Evolutionary conservation across 495 filamentous ascomycete genomes (phyloP).

Genomic region (Melanomma pulvis-pyrius): DNA sequence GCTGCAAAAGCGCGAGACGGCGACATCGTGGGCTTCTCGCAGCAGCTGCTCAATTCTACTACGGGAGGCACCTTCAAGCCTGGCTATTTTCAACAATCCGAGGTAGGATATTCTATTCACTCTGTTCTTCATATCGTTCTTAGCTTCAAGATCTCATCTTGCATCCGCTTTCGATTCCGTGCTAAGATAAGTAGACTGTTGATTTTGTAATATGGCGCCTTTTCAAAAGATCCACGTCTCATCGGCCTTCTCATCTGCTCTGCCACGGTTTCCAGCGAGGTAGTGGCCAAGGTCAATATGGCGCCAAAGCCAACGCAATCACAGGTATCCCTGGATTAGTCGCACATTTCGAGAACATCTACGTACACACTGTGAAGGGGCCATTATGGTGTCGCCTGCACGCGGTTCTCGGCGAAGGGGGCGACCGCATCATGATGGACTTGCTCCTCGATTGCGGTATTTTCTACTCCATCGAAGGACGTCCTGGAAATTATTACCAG

Average conservation of each 20-base stretch:
- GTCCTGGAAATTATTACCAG: constrained; percentile 70
- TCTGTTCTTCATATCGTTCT: neutral
- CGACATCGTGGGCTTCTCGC: constrained; percentile 69
- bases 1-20: constrained; percentile 51
- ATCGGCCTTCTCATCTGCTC: constrained; percentile 71
- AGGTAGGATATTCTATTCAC: constrained; percentile 47
- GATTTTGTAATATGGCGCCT: constrained; percentile 79
- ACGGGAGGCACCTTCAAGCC: constrained; percentile 36
- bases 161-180: constrained; percentile 22
- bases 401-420: constrained; percentile 69
- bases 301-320: constrained; percentile 41
- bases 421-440: constrained; percentile 80
- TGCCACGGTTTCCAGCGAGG: constrained; percentile 72
- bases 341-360: constrained; percentile 64
- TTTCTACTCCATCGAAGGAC: constrained; percentile 65
- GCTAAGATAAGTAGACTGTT: constrained; percentile 62
- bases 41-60: constrained; percentile 56
- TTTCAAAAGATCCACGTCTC: constrained; percentile 58
- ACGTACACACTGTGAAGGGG: constrained; percentile 69
- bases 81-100: constrained; percentile 51
- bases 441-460: constrained; percentile 78
- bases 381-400: constrained; percentile 74
- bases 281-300: constrained; percentile 31
- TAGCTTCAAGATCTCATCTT: neutral
- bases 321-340: constrained; percentile 58